Evolutionary conservation across 768 basidiomycete genomes (phyloP).

Genomic region (Pisolithus albus): DNA sequence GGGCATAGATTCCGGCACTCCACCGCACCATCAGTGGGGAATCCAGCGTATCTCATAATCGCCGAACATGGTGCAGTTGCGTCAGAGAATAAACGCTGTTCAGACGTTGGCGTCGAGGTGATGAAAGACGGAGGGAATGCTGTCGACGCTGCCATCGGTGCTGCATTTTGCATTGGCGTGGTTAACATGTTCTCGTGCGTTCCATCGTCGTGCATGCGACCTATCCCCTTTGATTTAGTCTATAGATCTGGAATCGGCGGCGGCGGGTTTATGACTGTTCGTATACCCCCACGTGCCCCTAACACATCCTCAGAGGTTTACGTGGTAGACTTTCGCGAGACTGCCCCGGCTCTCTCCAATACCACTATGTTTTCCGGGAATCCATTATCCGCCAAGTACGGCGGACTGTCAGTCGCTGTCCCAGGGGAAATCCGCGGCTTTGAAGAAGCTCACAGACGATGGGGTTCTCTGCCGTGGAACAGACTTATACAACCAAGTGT

Average conservation of each 20-base stretch:
- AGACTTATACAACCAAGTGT: constrained; percentile 70
- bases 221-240: constrained; percentile 2
- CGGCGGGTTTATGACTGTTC: constrained; percentile 81
- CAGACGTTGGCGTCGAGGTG: constrained; percentile 71
- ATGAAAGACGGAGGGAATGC: constrained; percentile 85
- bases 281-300: constrained; percentile 50
- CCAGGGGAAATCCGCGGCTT: constrained; percentile 90
- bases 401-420: constrained; percentile 83
- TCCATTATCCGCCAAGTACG: constrained; percentile 49
- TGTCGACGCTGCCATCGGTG: constrained; percentile 77
- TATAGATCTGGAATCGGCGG: constrained; percentile 77
- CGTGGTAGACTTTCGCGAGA: constrained; percentile 85
- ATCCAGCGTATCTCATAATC: constrained; percentile 50
- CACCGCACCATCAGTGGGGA: constrained; percentile 22
- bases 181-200: constrained; percentile 88
- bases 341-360: constrained; percentile 67
- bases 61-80: constrained; percentile 84
- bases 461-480: constrained; percentile 79
- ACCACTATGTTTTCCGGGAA: constrained; percentile 67
- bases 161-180: constrained; percentile 73
- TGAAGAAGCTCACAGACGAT: constrained; percentile 72
- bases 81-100: constrained; percentile 80
- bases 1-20: neutral
- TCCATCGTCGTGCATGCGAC: neutral
- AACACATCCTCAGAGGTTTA: constrained; percentile 51